Evolutionary conservation across 2,329 filamentous ascomycete species (phyloP), one percentile per base, ranked within the genome.

Genomic region (Chrysosporium keratinophilum): DNA sequence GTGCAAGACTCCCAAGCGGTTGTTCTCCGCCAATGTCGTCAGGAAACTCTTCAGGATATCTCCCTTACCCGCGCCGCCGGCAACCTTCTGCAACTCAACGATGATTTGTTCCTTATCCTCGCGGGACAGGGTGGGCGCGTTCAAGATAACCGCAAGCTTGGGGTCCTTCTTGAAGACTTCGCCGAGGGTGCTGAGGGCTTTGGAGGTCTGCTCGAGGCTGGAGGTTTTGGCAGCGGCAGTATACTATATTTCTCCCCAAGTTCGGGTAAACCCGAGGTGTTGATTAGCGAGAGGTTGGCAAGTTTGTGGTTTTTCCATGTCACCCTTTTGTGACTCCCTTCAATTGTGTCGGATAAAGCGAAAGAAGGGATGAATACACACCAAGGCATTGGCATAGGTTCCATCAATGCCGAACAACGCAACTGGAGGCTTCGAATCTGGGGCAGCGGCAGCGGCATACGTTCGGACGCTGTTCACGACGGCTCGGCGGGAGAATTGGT

Each of bases 331-430:
- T 12, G 14, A 35, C 28, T 12, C 41, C 42, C 31, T 28, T 28
- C 12, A 40, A 40, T 17, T 6, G 40, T 7, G 19, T 12, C 6
- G 41, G 17, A 23, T 19, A 35, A 35, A 17, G 28, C 15, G 20
- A 31, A 20, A 31, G 6, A 31, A 1, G 5, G 14, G 39, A 17
- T 39, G 23, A 45, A 46, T 47, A 71, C 88, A 73, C 91, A 98
- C 93, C 84, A 98, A 81, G 78, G 93, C 93, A 77, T 85, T 89
- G 72, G 93, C 93, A 78, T 98, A 98, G 71, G 91, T 97, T 74
- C 93, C 93, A 75, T 97, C 93, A 69, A 98, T 78, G 65, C 93
- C 93, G 76, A 88, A 98, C 69, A 98, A 82, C 66, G 90, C 81
- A 70, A 96, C 79, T 63, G 93, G 93, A 66, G 91, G 83, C 79